These are phyloP conservation scores for Neofusicoccum kwambonambiense DNA, from an alignment of 2,329 filamentous ascomycete species.

Conservation along the genomic window DNA sequence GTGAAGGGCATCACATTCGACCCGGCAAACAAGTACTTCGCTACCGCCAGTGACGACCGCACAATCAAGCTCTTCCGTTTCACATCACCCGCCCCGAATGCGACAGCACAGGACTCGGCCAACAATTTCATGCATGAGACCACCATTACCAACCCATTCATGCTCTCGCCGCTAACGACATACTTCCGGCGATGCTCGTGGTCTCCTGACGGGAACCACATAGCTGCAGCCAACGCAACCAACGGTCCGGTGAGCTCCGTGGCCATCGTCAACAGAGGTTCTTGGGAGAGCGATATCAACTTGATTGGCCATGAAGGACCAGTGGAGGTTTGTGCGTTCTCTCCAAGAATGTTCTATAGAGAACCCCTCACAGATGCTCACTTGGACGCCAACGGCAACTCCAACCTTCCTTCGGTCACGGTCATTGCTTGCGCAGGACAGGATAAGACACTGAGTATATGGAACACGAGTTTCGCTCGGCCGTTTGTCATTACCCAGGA, in stretches of 20 bases:
- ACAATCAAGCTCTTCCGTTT: constrained; percentile 97
- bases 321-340: constrained; percentile 96
- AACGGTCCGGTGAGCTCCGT: constrained; percentile 97
- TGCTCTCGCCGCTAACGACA: constrained; percentile 88
- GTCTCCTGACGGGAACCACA: constrained; percentile 96
- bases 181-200: constrained; percentile 97
- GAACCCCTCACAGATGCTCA: constrained; percentile 60
- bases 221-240: constrained; percentile 93
- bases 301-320: constrained; percentile 95
- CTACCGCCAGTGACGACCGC: constrained; percentile 93
- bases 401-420: constrained; percentile 63
- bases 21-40: constrained; percentile 98
- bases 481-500: constrained; percentile 90
- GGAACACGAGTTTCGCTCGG: constrained; percentile 94
- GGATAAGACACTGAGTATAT: constrained; percentile 93
- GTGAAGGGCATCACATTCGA: constrained; percentile 99
- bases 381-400: constrained; percentile 43
- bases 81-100: constrained; percentile 83
- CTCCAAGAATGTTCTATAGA: constrained; percentile 79
- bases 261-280: constrained; percentile 86
- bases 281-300: constrained; percentile 96
- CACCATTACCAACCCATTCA: constrained; percentile 85
- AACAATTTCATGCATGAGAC: constrained; percentile 95
- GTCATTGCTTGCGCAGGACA: constrained; percentile 96
- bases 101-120: constrained; percentile 89